Evolutionary conservation across 2,329 filamentous ascomycete genomes (phyloP), one percentile per base, ranked within the genome.

Genomic region (Zarea fungicola): DNA sequence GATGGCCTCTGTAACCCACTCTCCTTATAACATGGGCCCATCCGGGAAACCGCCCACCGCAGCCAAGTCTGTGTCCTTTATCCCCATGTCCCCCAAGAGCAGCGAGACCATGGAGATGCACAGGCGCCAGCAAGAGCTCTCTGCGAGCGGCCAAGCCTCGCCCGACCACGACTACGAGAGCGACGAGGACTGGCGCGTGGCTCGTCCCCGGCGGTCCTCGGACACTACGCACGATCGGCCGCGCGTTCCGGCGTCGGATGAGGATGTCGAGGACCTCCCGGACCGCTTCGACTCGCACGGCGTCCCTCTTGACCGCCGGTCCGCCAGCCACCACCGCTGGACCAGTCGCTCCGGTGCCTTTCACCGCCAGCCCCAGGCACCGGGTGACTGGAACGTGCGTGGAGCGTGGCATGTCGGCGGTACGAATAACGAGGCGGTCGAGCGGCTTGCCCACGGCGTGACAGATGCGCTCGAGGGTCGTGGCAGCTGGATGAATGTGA

Each of bases 81-180:
- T 70, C 3, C 75, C 75, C 1, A 57, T 78, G 34, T 78, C 75
- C 3, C 75, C 75, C 1, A 69, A 72, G 45, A 76, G 73, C 14
- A 70, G 70, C 0, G 67, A 61, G 48, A 75, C 73, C 0, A 69
- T 77, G 57, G 61, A 65, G 18, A 60, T 65, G 22, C 74, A 75
- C 51, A 67, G 59, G 32, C 58, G 59, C 28, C 61, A 65, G 11
- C 66, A 71, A 18, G 60, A 58, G 21, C 51, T 59, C n/a, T 56
- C 59, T 4, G 53, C 55, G 19, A 52, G 54, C 14, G 54, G 46
- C 3, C 51, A 53, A 13, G 48, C 31, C 35, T 50, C 49, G 23
- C 35, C 43, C 11, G 56, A 57, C 19, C 49, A 54, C 22, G 51
- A 55, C 2, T 48, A 54, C 40, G 53, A 53, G n/a, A 42, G 53